These are phyloP conservation scores for Pulchroboletus neoregius DNA, from an alignment of 1,284 basidiomycete species.

Conservation along the genomic window DNA sequence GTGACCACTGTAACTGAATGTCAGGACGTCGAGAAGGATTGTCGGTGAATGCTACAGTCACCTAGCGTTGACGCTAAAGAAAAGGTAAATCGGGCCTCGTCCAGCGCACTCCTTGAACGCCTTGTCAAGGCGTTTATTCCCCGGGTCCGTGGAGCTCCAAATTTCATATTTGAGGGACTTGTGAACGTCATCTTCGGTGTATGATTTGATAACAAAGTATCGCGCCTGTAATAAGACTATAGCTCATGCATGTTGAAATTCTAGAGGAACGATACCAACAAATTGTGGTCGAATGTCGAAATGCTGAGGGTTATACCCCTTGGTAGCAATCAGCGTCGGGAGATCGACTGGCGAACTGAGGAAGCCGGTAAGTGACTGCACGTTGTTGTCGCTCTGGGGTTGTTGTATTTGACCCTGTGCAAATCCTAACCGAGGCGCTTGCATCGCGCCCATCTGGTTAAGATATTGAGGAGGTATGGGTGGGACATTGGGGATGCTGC, in stretches of 20 bases:
- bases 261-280: slow-evolving; percentile 42
- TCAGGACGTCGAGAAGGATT: slow-evolving; percentile 3
- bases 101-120: slow-evolving; percentile 88
- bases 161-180: slow-evolving; percentile 96
- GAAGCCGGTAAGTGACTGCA: slow-evolving; percentile 42
- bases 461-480: slow-evolving; percentile 68
- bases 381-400: slow-evolving; percentile 30
- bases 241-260: not conserved
- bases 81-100: slow-evolving; percentile 89
- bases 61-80: slow-evolving; percentile 95
- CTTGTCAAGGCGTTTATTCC: slow-evolving; percentile 92
- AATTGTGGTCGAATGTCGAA: slow-evolving; percentile 81
- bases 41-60: slow-evolving; percentile 24
- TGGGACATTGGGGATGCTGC: slow-evolving; percentile 58
- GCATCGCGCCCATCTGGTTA: slow-evolving; percentile 43
- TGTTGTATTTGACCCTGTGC: slow-evolving; percentile 32
- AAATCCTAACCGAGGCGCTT: slow-evolving; percentile 44
- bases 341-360: slow-evolving; percentile 73
- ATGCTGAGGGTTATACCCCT: slow-evolving; percentile 86
- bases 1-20: slow-evolving; percentile 62
- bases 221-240: slow-evolving; percentile 54
- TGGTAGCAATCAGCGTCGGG: slow-evolving; percentile 78
- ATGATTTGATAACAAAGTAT: slow-evolving; percentile 96
- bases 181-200: slow-evolving; percentile 97
- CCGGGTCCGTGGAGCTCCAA: slow-evolving; percentile 94